Evolutionary conservation across 2,329 filamentous ascomycete genomes (phyloP), one percentile per base, ranked within the genome.

Genomic region (Tolypocladium tundrense): DNA sequence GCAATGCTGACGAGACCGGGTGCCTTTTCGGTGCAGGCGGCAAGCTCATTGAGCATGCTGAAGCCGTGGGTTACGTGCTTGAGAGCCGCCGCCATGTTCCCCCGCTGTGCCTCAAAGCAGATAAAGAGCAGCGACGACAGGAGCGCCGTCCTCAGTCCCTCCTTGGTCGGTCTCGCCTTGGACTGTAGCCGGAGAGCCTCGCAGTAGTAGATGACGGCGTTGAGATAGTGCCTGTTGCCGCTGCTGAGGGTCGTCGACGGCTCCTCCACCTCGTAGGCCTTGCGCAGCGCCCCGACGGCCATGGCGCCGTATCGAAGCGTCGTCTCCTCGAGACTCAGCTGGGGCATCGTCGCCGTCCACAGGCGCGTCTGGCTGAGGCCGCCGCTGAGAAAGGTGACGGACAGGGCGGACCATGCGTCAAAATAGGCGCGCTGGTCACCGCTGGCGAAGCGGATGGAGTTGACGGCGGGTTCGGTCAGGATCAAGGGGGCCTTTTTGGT

Each of bases 31-130:
- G 72, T 69, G 58, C 72, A 73, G 4, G 67, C 66, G 0, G 72
- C 66, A 13, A 74, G 67, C 57, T 74, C 72, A 24, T 73, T 74
- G 6, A 74, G 63, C 70, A 74, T 73, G 37, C 67, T 72, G 53
- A 75, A 75, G 42, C 73, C 73, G 40, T 74, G 70, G 1, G 66
- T 72, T 50, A 75, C 65, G 55, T 76, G 73, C 57, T 75, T 74
- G 4, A 76, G 67, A 5, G 73, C 73, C 2, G 71, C 72, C 1
- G 73, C 67, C 57, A 70, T 67, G 14, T 76, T 75, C 2, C 73
- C 73, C 5, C 73, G 64, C 58, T 73, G 72, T 2, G 72, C 63
- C 52, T 76, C 73, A 40, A 76, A 76, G 57, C 73, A 74, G 43
- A 76, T 72, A 45, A 76, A 76, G 0, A 76, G 59, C 4, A 76